phyloP scores from a whole-genome alignment of 2,329 filamentous ascomycete genomes.

The Eurotiales sp. region DNA sequence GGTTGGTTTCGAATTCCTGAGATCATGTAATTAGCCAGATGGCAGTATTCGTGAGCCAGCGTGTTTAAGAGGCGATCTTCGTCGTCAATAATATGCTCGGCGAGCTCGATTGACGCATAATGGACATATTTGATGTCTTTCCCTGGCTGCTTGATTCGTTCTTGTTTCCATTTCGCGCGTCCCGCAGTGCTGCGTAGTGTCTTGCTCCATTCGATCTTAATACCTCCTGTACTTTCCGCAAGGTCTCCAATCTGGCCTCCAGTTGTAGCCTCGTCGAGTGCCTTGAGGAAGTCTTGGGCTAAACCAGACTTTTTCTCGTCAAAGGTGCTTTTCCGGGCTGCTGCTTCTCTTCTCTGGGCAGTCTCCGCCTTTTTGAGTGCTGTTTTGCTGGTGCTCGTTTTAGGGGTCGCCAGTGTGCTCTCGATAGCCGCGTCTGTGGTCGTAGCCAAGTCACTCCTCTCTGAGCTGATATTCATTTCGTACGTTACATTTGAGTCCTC shows the following conservation, averaged over 20 bases:
- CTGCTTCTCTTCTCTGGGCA: conserved; percentile 33
- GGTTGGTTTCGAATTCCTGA: conserved; percentile 69
- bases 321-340: conserved; percentile 48
- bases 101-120: conserved; percentile 77
- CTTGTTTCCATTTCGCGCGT: conserved; percentile 67
- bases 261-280: conserved; percentile 53
- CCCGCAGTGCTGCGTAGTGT: conserved; percentile 61
- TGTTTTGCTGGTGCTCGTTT: conserved; percentile 31
- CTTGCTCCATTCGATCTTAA: conserved; percentile 59
- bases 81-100: conserved; percentile 79
- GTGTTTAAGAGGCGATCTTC: conserved; percentile 78
- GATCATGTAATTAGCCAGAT: conserved; percentile 88
- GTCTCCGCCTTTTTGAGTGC: conserved; percentile 37
- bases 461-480: conserved; percentile 8
- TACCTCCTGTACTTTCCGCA: conserved; percentile 52
- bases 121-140: conserved; percentile 40
- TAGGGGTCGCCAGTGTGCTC: neutral
- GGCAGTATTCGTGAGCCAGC: conserved; percentile 94
- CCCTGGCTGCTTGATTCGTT: conserved; percentile 42
- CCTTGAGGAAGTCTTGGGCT: conserved; percentile 52
- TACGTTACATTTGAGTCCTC: conserved; percentile 35
- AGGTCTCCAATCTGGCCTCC: conserved; percentile 47
- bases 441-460: neutral
- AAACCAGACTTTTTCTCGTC: conserved; percentile 51
- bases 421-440: neutral